Evolutionary conservation across 768 basidiomycete genomes (phyloP).

Genomic region (Xerocomus potaroensis): DNA sequence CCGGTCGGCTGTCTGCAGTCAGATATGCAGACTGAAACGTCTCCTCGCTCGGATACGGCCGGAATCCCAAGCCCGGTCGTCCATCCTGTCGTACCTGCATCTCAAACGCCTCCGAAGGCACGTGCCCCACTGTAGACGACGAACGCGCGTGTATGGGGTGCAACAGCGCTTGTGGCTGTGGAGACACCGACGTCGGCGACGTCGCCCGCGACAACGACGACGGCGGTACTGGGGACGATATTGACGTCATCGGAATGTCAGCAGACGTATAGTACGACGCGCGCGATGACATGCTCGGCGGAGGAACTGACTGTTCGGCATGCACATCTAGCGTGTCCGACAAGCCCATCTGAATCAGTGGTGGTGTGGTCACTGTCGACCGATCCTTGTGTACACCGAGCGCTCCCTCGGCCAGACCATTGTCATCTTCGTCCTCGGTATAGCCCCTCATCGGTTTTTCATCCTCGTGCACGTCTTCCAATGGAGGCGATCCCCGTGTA

Average conservation of each 20-base stretch:
- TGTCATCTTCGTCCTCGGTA: neutral
- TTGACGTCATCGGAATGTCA: slow-evolving; percentile 48
- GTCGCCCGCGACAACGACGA: slow-evolving; percentile 34
- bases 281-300: slow-evolving; percentile 39
- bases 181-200: slow-evolving; percentile 5
- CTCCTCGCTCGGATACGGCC: neutral
- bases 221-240: slow-evolving; percentile 55
- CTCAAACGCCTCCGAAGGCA: slow-evolving; percentile 32
- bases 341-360: slow-evolving; percentile 11
- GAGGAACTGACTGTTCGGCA: slow-evolving; percentile 26
- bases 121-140: slow-evolving; percentile 1
- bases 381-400: slow-evolving; percentile 5
- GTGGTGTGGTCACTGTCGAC: neutral
- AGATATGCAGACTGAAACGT: neutral
- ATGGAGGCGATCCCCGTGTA: slow-evolving; percentile 30
- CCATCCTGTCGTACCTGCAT: slow-evolving; percentile 36
- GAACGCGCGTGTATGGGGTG: too few relatives aligned
- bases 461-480: slow-evolving; percentile 5
- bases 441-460: slow-evolving; percentile 10
- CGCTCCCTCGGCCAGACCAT: too few relatives aligned
- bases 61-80: slow-evolving; percentile 7
- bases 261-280: slow-evolving; percentile 60
- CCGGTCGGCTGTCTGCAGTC: neutral
- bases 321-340: slow-evolving; percentile 7
- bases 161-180: too few relatives aligned